A percentile compares a stretch with the other conserved stretches of the same genome.
phyloP scores from a whole-genome alignment of 495 filamentous ascomycete species.

The Aspergillus panamensis region DNA sequence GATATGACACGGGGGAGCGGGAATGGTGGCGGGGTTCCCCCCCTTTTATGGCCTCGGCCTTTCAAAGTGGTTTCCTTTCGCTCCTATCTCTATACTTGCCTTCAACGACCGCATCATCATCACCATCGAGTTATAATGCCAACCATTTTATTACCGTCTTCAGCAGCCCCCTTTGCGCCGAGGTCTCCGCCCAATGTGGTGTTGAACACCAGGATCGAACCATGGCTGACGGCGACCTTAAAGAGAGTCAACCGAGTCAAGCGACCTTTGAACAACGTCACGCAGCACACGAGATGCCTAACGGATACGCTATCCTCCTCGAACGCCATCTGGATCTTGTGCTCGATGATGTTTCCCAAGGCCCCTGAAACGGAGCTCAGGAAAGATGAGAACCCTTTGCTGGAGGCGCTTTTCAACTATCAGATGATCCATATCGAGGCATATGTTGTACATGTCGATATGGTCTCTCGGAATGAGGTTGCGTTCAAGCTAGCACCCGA shows the following conservation, averaged over 20 bases:
- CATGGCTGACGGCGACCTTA: constrained; percentile 93
- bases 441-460: constrained; percentile 98
- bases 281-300: constrained; percentile 93
- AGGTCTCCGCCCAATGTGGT: constrained; percentile 94
- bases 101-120: constrained; percentile 30
- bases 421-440: constrained; percentile 94
- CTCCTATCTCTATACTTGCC: constrained; percentile 24
- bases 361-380: constrained; percentile 83
- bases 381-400: constrained; percentile 79
- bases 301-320: constrained; percentile 91
- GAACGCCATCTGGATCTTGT: constrained; percentile 93
- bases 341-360: constrained; percentile 90
- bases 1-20: too few relatives aligned
- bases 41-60: too few relatives aligned
- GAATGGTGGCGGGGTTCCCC: too few relatives aligned
- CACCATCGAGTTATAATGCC: constrained; percentile 65
- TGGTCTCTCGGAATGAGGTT: constrained; percentile 96
- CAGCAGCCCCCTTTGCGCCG: constrained; percentile 94
- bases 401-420: constrained; percentile 91
- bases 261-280: constrained; percentile 94
- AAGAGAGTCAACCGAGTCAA: constrained; percentile 98
- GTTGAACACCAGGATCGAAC: constrained; percentile 88
- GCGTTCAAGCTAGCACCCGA: constrained; percentile 98
- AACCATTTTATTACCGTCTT: constrained; percentile 85
- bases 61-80: too few relatives aligned